phyloP scores from a whole-genome alignment of 257 asterid genomes.

The Solanum tacnaense region DNA sequence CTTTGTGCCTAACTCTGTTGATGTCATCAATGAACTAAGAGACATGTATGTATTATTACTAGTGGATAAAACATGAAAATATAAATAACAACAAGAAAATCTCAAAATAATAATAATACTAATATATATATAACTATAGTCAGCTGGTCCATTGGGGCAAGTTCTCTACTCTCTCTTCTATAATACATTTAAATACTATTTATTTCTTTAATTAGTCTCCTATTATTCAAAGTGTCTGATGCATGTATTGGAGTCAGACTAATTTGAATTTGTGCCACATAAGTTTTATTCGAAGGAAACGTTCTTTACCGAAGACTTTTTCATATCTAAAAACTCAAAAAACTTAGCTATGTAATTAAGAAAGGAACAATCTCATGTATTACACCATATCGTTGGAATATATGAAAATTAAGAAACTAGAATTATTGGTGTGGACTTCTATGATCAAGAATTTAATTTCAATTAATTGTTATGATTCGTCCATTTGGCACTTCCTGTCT shows the following conservation, averaged over 20 bases:
- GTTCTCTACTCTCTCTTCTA: slow-evolving; percentile 2
- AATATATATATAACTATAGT: neutral
- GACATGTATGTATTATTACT: slow-evolving; percentile 5
- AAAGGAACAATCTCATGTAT: accelerated
- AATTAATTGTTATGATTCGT: neutral
- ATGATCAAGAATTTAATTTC: neutral
- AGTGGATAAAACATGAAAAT: slow-evolving; percentile 1
- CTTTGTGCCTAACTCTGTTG: neutral
- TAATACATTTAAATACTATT: neutral
- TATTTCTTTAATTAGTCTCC: too few relatives aligned
- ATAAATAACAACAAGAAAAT: neutral
- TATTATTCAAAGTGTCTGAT: accelerated
- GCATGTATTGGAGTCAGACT: accelerated
- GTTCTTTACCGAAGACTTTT: accelerated
- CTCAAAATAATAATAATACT: neutral
- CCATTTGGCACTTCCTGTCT: neutral
- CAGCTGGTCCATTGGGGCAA: neutral
- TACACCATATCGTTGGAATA: neutral
- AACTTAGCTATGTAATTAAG: accelerated
- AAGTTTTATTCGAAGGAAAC: accelerated
- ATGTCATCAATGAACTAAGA: neutral
- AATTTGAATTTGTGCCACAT: accelerated
- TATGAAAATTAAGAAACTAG: neutral
- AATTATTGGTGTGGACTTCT: neutral
- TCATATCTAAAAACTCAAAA: accelerated